Evolutionary conservation across 2,329 filamentous ascomycete genomes (phyloP).

Genomic region (Trichoderma atroviride): DNA sequence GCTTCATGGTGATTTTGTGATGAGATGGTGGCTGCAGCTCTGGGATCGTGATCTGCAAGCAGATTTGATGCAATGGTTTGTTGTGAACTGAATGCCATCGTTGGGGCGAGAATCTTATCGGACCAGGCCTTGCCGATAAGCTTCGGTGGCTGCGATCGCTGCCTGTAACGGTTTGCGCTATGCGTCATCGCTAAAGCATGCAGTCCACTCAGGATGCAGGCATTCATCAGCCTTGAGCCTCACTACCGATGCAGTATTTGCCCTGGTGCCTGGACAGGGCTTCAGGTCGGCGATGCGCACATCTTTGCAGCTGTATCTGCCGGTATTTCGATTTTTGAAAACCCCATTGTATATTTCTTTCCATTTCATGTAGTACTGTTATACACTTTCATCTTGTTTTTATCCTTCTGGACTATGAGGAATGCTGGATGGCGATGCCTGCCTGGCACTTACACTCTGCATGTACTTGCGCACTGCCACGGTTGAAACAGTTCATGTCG

Average conservation of each 20-base stretch:
- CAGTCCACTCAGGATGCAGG: not conserved
- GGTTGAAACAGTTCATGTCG: no score
- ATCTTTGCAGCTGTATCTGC: not conserved
- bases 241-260: not conserved
- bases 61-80: not conserved
- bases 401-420: no score
- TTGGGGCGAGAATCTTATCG: not conserved
- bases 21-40: not conserved
- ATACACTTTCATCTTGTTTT: no score
- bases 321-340: not conserved
- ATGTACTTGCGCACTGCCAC: no score
- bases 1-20: slow-evolving; percentile 40
- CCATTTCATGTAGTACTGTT: no score
- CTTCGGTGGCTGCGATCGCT: slow-evolving; percentile 5
- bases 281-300: not conserved
- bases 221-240: not conserved
- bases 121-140: not conserved
- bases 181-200: not conserved
- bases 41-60: not conserved
- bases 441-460: no score
- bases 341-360: not conserved
- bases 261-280: not conserved
- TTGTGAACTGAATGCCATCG: not conserved
- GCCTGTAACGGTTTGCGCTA: not conserved
- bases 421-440: no score